Base-by-base conservation (phyloP, 2,329 filamentous ascomycete genomes). In the Diaporthe citri region DNA sequence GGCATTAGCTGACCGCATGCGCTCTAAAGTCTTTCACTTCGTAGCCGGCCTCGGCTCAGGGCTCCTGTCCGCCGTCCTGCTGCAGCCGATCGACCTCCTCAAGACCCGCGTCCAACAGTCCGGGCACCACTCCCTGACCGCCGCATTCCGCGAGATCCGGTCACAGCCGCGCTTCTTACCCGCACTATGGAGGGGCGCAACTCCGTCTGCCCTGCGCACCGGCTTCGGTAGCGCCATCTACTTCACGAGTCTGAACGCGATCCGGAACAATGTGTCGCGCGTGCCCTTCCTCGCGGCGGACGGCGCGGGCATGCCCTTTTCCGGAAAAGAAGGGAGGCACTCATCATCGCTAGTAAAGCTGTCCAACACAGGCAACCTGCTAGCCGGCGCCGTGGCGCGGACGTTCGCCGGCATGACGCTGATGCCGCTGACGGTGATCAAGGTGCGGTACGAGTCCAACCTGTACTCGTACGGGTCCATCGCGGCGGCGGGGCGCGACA, bases 81-180 rank as follows among this genome's bases (percentile, higher is more conserved):
- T 99, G 22, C 97, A 99, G 84, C 97, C 97, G 36, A 94, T 97
- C 80, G 97, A 99, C 85, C 92, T 99, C 5, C 92, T 99, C 82
- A 99, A 99, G 85, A 99, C 97, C 41, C 93, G 97, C 62, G 93
- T 98, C 55, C 97, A 99, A 83, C 97, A 98, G 84, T 95, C 94
- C 46, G 91, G 91, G 66, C 89, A 90, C 57, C 90, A 90, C 78
- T 91, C 95, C 3, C 90, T 98, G 74, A 84, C 90, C 71, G 86
- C 87, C 34, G 94, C 93, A 25, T 86, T 97, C 76, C 90, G 91
- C 80, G 87, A 91, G 46, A 95, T 97, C 81, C 89, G 93, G 77
- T 86, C 87, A 78, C 92, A 91, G 13, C 92, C 93, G 5, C 86
- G 86, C 75, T 81, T 86, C 34, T 86, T 97, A 77, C 89, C 91